Conservation (phyloP, 768 basidiomycete species). For the Lanmaoa rubissima region DNA sequence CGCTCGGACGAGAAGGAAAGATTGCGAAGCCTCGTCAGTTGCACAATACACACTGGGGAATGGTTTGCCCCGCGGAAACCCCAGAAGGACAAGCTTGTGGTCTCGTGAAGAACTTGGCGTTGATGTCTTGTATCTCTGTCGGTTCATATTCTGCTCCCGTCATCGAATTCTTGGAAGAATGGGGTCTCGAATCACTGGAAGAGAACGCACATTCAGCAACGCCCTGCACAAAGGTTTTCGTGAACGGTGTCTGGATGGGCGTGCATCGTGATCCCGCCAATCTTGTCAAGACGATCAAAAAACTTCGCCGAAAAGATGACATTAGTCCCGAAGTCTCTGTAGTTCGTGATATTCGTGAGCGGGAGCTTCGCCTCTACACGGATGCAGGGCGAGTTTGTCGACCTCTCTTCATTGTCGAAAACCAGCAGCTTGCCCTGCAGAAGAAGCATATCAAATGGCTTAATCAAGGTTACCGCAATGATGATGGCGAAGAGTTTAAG, state of each 20-base stretch:
- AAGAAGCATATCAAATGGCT: slow-evolving; percentile 84
- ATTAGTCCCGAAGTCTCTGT: slow-evolving; percentile 96
- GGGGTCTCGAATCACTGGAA: slow-evolving; percentile 94
- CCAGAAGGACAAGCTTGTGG: slow-evolving; percentile 99
- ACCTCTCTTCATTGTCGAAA: slow-evolving; percentile 94
- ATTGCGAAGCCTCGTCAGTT: slow-evolving; percentile 99
- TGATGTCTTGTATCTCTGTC: slow-evolving; percentile 98
- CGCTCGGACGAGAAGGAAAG: slow-evolving; percentile 96
- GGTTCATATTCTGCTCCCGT: slow-evolving; percentile 95
- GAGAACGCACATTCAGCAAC: slow-evolving; percentile 86
- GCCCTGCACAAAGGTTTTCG: slow-evolving; percentile 93
- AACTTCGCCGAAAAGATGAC: slow-evolving; percentile 89
- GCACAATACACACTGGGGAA: slow-evolving; percentile 99
- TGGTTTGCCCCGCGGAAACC: slow-evolving; percentile 99
- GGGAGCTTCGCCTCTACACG: slow-evolving; percentile 90
- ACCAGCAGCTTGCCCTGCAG: slow-evolving; percentile 79
- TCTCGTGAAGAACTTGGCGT: slow-evolving; percentile 95
- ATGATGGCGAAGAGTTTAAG: slow-evolving; percentile 59
- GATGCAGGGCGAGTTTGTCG: slow-evolving; percentile 97
- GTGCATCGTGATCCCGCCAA: slow-evolving; percentile 94
- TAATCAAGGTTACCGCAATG: slow-evolving; percentile 54
- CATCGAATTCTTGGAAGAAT: slow-evolving; percentile 97
- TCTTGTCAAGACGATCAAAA: slow-evolving; percentile 90
- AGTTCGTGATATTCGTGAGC: slow-evolving; percentile 95
- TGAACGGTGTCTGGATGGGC: slow-evolving; percentile 99